Evolutionary conservation across 73 alveolate species (phyloP), one percentile per base, ranked within the genome.

Genomic region (Paramecium octaurelia): DNA sequence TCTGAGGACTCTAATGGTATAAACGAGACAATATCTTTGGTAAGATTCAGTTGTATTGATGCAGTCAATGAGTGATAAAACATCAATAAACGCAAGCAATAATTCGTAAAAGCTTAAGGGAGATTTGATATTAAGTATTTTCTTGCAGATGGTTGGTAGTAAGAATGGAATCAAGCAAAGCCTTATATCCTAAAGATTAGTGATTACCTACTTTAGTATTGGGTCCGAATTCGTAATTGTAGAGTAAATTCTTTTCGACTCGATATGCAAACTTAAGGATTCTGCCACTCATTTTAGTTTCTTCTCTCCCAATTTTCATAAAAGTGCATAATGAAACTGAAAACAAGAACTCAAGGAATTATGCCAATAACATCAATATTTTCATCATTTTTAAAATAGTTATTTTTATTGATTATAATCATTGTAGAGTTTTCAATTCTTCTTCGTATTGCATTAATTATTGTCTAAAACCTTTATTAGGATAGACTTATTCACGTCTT

Each of bases 161-260:
- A 60, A 4, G 14, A 60, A 60, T 60, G 83, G 83, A 34, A 23
- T 60, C 24, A 60, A 12, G 24, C 46, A 60, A 34, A 60, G 20
- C 24, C 46, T 60, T 60, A 60, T 29, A 60, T 60, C 48, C 50
- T 60, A 60, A 29, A 23, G 83, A 29, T 6, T 60, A 24, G 21
- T 60, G 18, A 60, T 60, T 60, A 60, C 46, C 46, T 42, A 77
- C 90, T 77, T 77, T 77, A 43, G 58, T 43, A 42, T 77, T 6
- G 12, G 27, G 24, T 24, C 75, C 90, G 7, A 77, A 77, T 60
- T 77, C 90, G 43, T 77, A 77, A 27, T 77, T 77, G 46, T 77
- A 77, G 46, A 77, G 90, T 77, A 77, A 34, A 77, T 77, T 40
- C 36, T 43, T 77, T 77, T 77, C 90, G 10, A 40, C 23, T 77